Evolutionary conservation across 2,329 filamentous ascomycete species (phyloP), one percentile per base, ranked within the genome.

Genomic region (Alternaria sp.): DNA sequence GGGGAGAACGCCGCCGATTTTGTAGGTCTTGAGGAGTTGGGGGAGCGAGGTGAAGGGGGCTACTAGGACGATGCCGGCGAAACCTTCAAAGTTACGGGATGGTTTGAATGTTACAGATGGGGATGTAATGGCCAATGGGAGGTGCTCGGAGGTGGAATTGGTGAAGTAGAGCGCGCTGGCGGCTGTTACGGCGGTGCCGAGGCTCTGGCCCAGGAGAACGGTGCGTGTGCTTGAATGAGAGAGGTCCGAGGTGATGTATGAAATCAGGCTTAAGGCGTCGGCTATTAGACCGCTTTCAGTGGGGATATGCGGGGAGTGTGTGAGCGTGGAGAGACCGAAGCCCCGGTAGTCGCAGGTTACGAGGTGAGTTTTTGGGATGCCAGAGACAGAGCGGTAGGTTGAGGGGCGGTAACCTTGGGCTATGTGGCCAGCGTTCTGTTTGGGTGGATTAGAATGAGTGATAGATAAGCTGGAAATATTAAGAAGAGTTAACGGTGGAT

Each of bases 291-390:
- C 95, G 36, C 86, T 82, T 81, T 98, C 95, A 0, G 89, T 90
- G 0, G 95, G 95, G 36, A 77, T 65, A 55, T 77, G 66, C 3
- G 76, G 76, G 4, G 67, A 12, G 51, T 78, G 77, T 5, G 81
- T 82, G n/a, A 95, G 93, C 0, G 90, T 92, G 9, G 92, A 96
- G 43, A 88, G 86, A 1, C 93, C 94, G 71, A 93, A 97, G 7
- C 94, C 94, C 17, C 94, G 91, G 80, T 97, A 97, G 83, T 97
- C 93, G 72, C 97, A 89, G 43, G 93, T 88, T n/a, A 97, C 84
- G 47, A 97, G 87, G 75, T 97, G 94, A 58, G 93, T 88, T 59
- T 86, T 84, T 0, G 84, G 77, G 36, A 90, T 88, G 56, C 91
- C 87, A 5, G 93, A 88, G 45, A 97, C 83, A 47, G 89, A 86